Evolutionary conservation across 495 filamentous ascomycete genomes (phyloP).

Genomic region (Chaetomium tenue): DNA sequence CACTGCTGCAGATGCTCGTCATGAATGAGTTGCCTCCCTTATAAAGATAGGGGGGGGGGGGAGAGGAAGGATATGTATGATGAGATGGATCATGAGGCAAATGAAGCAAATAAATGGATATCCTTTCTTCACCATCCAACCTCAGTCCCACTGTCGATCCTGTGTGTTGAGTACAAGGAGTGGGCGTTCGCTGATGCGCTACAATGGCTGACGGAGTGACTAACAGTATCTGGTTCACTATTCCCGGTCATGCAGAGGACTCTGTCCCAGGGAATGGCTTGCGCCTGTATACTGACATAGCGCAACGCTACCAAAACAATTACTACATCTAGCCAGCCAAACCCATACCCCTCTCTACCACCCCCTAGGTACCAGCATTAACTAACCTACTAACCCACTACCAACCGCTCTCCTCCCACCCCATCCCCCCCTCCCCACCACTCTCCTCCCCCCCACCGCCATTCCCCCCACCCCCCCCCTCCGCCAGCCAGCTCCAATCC

Average conservation of each 20-base stretch:
- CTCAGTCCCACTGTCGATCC: neutral
- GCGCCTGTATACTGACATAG: too few species aligned
- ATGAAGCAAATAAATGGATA: neutral
- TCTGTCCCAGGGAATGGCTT: too few species aligned
- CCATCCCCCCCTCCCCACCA: neutral
- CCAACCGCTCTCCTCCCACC: conserved; percentile 8
- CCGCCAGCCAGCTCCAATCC: conserved; percentile 15
- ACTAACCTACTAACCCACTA: neutral
- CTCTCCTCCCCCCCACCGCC: neutral
- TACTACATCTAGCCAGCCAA: too few species aligned
- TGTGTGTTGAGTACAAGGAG: neutral
- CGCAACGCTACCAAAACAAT: too few species aligned
- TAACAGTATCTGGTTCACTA: too few species aligned
- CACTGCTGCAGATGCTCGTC: neutral
- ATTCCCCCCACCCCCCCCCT: neutral
- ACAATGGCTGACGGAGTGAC: too few species aligned
- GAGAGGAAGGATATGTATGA: conserved; percentile 4
- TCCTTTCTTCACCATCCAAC: neutral
- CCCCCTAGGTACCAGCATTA: neutral
- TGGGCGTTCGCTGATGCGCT: too few species aligned
- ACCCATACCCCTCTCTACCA: neutral
- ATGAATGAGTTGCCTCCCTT: neutral
- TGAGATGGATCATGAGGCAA: conserved; percentile 1
- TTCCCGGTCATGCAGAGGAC: too few species aligned
- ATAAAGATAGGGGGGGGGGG: too few species aligned